Evolutionary conservation across 345 rosid genomes (phyloP).

Genomic region (Brassica incana): DNA sequence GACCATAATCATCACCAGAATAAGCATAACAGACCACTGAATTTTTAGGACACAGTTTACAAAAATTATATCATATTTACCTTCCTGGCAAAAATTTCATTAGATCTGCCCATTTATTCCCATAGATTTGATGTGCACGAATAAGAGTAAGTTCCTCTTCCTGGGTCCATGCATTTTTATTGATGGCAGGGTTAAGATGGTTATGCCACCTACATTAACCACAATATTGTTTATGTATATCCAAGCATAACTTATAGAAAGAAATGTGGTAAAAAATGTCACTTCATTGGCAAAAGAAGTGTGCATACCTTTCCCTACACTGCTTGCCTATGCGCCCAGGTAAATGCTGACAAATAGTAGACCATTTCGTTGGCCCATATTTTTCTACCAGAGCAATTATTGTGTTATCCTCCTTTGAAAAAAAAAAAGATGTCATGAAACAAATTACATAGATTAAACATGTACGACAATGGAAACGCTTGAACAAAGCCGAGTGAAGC

Average conservation of each 20-base stretch:
- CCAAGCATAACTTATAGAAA: not conserved
- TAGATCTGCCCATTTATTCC: conserved; percentile 99
- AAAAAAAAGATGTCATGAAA: conserved; percentile 16
- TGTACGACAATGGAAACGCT: not conserved
- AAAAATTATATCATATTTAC: conserved; percentile 42
- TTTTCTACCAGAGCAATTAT: conserved; percentile 79
- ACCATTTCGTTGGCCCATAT: conserved; percentile 97
- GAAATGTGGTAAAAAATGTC: not conserved
- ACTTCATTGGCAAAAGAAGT: conserved; percentile 1
- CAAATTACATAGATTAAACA: conserved; percentile 8
- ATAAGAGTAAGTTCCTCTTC: conserved; percentile 95
- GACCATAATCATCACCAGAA: not conserved
- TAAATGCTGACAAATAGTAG: conserved; percentile 94
- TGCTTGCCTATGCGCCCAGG: conserved; percentile 99
- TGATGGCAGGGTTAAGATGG: conserved; percentile 96
- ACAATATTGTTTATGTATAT: conserved; percentile 26
- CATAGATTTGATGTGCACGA: conserved; percentile 93
- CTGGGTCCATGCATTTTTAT: conserved; percentile 98
- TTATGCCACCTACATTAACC: conserved; percentile 89
- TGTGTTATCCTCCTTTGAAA: conserved; percentile 73
- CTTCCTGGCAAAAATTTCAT: conserved; percentile 97
- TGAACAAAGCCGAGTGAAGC: conserved; percentile 9
- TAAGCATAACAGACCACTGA: conserved; percentile 4
- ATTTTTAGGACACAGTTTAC: not conserved
- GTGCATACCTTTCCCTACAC: conserved; percentile 84